Evolutionary conservation across 371 early-diverging fungal genomes (phyloP).

Genomic region (Mucor irregularis): DNA sequence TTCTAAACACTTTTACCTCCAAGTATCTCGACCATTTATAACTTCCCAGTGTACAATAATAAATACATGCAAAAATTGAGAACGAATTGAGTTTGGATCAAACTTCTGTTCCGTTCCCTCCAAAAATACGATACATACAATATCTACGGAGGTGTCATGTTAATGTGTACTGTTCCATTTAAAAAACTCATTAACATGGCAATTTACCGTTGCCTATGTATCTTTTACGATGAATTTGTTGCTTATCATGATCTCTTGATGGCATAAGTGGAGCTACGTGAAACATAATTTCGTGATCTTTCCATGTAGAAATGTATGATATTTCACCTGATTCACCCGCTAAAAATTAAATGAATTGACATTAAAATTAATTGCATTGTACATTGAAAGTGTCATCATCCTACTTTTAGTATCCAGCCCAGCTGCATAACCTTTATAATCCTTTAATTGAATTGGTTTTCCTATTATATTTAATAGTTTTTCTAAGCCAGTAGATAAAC

Average conservation of each 20-base stretch:
- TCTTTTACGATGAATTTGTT: slow-evolving; percentile 82
- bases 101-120: slow-evolving; percentile 59
- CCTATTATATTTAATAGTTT: slow-evolving; percentile 73
- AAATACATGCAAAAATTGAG: slow-evolving; percentile 77
- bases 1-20: slow-evolving; percentile 30
- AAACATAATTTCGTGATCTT: slow-evolving; percentile 85
- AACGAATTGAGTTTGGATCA: slow-evolving; percentile 60
- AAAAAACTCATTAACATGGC: neutral
- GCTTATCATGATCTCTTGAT: slow-evolving; percentile 62
- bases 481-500: slow-evolving; percentile 59
- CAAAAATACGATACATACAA: slow-evolving; percentile 73
- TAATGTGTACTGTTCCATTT: neutral
- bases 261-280: slow-evolving; percentile 85
- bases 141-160: slow-evolving; percentile 43
- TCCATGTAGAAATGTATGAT: slow-evolving; percentile 75
- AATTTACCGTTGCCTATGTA: slow-evolving; percentile 85
- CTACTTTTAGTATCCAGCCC: slow-evolving; percentile 81
- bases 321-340: slow-evolving; percentile 75
- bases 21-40: slow-evolving; percentile 34
- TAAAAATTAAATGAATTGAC: slow-evolving; percentile 4
- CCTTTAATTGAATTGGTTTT: slow-evolving; percentile 66
- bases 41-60: slow-evolving; percentile 58
- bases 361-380: neutral
- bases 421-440: slow-evolving; percentile 80
- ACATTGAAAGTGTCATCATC: neutral